Percentiles rank a stretch among this genome's conserved stretches.
Conservation (phyloP, 441 rosid species). For the Erysimum pusillum region DNA sequence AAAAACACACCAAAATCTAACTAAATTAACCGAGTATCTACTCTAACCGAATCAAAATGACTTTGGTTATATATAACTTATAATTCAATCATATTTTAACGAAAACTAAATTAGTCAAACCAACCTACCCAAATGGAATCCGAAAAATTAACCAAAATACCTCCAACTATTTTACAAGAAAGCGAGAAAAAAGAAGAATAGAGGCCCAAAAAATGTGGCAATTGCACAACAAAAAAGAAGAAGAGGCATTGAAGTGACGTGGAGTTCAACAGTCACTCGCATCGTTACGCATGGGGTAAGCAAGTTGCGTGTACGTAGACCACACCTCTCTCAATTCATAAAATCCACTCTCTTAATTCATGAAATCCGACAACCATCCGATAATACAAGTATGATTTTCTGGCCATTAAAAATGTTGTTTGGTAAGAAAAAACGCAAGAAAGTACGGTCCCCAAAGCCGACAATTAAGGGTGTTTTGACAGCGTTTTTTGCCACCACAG, state of each 20-base stretch:
- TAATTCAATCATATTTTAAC: background rate
- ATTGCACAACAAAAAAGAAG: background rate
- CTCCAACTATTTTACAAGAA: background rate
- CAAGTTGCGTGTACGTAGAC: conserved; percentile 63
- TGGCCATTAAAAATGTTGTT: conserved; percentile 3
- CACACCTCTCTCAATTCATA: conserved; percentile 26
- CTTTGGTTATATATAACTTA: background rate
- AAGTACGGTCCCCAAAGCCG: background rate
- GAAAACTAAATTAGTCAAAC: background rate
- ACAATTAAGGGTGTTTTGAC: background rate
- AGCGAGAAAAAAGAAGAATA: background rate
- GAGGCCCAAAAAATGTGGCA: conserved; percentile 29
- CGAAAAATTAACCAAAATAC: background rate
- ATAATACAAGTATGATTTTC: background rate
- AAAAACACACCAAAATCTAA: background rate
- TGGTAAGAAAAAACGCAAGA: conserved; percentile 30
- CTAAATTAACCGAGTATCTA: background rate
- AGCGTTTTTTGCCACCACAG: conserved; percentile 58
- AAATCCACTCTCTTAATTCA: conserved; percentile 1
- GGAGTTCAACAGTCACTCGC: conserved; percentile 38
- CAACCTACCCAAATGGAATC: background rate
- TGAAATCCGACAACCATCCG: conserved; percentile 8
- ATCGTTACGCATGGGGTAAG: conserved; percentile 71
- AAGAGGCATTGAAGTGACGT: conserved; percentile 53
- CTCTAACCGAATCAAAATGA: too few relatives aligned